Evolutionary conservation across 73 alveolate species (phyloP).

Genomic region (Symbiodinium natans): DNA sequence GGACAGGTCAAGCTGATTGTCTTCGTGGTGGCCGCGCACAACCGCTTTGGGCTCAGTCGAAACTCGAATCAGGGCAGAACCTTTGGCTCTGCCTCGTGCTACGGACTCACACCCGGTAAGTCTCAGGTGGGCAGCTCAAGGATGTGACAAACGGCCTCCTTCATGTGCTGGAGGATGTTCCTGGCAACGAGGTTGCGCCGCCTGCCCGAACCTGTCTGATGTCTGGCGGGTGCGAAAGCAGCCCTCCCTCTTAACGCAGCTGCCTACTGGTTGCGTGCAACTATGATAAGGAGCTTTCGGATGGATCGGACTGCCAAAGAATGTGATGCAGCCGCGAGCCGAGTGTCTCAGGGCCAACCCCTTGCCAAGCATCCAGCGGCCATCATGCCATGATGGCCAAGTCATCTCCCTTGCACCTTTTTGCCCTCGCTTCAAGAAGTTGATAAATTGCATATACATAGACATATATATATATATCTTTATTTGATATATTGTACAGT

Average conservation of each 20-base stretch:
- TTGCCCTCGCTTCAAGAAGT: too few species aligned
- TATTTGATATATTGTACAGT: too few species aligned
- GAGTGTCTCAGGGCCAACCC: background rate
- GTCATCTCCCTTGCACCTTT: too few species aligned
- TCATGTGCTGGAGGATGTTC: conserved; percentile 63
- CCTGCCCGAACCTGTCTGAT: background rate
- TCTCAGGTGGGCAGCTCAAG: conserved; percentile 56
- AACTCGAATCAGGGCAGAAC: background rate
- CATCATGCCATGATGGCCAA: too few species aligned
- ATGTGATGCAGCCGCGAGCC: conserved; percentile 30
- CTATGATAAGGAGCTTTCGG: conserved; percentile 33
- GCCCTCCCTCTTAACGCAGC: too few species aligned
- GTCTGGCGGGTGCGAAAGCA: too few species aligned
- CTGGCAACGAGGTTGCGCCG: background rate
- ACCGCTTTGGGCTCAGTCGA: background rate
- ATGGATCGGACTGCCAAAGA: conserved; percentile 72
- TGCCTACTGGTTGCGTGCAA: background rate
- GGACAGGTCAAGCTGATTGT: conserved; percentile 37
- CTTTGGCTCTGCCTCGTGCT: background rate
- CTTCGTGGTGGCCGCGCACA: conserved; percentile 80
- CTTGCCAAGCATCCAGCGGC: background rate
- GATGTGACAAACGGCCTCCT: conserved; percentile 76
- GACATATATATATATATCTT: too few species aligned
- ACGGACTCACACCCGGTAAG: background rate
- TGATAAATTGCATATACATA: too few species aligned